Percentiles rank a stretch among this genome's conserved stretches.
Evolutionary conservation across 2,329 filamentous ascomycete species (phyloP).

Genomic region (Colletotrichum sp.): DNA sequence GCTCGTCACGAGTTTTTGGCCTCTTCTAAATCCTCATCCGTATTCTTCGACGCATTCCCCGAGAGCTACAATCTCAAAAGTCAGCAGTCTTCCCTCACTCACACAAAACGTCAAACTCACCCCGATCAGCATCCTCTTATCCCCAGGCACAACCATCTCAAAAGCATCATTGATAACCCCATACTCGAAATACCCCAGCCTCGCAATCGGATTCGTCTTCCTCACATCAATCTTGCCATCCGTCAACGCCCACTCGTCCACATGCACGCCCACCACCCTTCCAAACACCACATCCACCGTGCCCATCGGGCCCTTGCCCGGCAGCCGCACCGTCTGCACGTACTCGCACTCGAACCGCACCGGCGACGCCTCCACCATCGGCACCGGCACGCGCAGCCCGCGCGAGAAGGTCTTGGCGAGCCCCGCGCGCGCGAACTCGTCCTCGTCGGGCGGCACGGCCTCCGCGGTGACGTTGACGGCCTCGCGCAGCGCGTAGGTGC

Average conservation of each 20-base stretch:
- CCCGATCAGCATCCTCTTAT: neutral
- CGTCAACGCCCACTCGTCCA: neutral
- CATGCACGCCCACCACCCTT: neutral
- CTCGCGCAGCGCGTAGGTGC: neutral
- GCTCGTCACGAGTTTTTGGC: neutral
- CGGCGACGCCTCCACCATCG: neutral
- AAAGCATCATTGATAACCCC: neutral
- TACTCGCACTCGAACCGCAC: slow-evolving; percentile 7
- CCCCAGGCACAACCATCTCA: neutral
- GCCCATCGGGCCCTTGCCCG: neutral
- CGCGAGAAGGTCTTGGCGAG: neutral
- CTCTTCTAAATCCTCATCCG: neutral
- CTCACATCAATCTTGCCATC: neutral
- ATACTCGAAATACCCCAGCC: neutral
- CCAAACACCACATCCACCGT: neutral
- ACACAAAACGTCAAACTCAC: neutral
- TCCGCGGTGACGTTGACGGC: neutral
- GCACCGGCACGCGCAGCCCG: neutral
- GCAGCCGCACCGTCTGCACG: slow-evolving; percentile 3
- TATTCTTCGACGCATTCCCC: neutral
- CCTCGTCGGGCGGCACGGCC: neutral
- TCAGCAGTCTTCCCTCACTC: neutral
- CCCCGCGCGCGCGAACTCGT: neutral
- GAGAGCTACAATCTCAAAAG: neutral
- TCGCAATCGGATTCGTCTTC: neutral